Base-by-base conservation (phyloP, 1,139 yeast genomes). In the Hansenula anomala region DNA sequence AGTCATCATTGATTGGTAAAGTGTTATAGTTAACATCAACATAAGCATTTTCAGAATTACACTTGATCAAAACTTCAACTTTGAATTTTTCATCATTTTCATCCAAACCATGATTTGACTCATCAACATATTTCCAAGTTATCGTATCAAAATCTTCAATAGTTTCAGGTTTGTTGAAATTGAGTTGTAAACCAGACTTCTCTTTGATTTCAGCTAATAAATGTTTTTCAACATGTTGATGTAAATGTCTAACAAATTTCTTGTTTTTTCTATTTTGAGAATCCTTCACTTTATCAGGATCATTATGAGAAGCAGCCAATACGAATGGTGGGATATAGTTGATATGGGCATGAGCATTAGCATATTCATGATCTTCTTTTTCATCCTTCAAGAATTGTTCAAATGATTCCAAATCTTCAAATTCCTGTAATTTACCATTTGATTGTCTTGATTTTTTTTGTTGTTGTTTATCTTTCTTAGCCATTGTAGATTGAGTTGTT, bases 351-450 rank as follows among this genome's bases (percentile, higher is more conserved):
- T 80, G 85, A 52, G 79, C 67, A 54, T 78, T 75, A 55, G 78
- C 85, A 55, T 73, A 80, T 44, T 81, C 89, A 44, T 82, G 80
- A 58, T 82, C 90, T 75, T 86, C 81, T 12, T 85, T 77, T 56
- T 80, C 89, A 54, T 80, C 87, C 54, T 79, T 71, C 44, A 83
- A 67, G 58, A 68, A 83, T 35, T 71, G 70, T 58, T 80, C 87
- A 55, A 83, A 82, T 17, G 76, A 69, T 15, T 67, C 69, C 50
- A 83, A 63, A 44, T 77, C 83, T 37, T 83, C 90, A 60, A 83
- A 83, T 37, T 59, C 66, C 35, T 58, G 50, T 10, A 47, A 15
- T 31, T 48, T 41, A 34, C 54, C 55, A 4, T 30, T 22, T 6
- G 40, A 42, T 22, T 39, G 34, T 25, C 36, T 46, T 39, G 41